Conservation (phyloP, 352 stramenopile species). For the Phytophthora chlamydospora region DNA sequence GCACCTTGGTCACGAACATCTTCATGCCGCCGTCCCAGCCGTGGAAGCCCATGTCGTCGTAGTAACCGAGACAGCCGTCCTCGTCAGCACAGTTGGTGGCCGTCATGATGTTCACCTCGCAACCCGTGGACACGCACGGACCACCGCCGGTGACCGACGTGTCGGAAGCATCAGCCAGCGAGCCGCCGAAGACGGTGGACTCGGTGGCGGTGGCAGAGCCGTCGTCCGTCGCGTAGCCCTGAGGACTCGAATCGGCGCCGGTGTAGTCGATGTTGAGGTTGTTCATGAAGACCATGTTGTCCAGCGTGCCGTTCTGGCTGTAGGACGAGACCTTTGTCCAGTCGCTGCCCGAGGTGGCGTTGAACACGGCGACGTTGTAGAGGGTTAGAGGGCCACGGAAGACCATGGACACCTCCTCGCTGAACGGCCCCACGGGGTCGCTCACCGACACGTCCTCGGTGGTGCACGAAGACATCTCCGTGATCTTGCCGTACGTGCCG, state of each 20-base stretch:
- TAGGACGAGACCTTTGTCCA: slow-evolving; percentile 56
- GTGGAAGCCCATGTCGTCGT: slow-evolving; percentile 67
- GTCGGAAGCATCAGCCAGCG: slow-evolving; percentile 55
- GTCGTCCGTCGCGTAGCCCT: slow-evolving; percentile 45
- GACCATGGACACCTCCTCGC: slow-evolving; percentile 56
- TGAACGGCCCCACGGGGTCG: slow-evolving; percentile 50
- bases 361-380: slow-evolving; percentile 63
- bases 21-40: slow-evolving; percentile 73
- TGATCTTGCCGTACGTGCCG: slow-evolving; percentile 55
- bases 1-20: slow-evolving; percentile 78
- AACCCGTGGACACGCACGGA: slow-evolving; percentile 61
- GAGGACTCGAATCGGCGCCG: slow-evolving; percentile 41
- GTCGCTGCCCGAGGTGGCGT: slow-evolving; percentile 28
- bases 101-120: slow-evolving; percentile 80
- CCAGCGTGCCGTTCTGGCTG: slow-evolving; percentile 28
- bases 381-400: slow-evolving; percentile 63
- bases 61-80: slow-evolving; percentile 67
- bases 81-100: slow-evolving; percentile 49
- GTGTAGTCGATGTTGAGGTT: slow-evolving; percentile 63
- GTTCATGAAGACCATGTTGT: slow-evolving; percentile 66
- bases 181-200: slow-evolving; percentile 43
- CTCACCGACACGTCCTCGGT: slow-evolving; percentile 41
- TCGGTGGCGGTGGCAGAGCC: slow-evolving; percentile 29
- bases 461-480: slow-evolving; percentile 38
- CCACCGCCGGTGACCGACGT: slow-evolving; percentile 43